Conservation (phyloP, 225 moss, liverwort and hornwort species). For the Pseudoscleropodium purum region DNA sequence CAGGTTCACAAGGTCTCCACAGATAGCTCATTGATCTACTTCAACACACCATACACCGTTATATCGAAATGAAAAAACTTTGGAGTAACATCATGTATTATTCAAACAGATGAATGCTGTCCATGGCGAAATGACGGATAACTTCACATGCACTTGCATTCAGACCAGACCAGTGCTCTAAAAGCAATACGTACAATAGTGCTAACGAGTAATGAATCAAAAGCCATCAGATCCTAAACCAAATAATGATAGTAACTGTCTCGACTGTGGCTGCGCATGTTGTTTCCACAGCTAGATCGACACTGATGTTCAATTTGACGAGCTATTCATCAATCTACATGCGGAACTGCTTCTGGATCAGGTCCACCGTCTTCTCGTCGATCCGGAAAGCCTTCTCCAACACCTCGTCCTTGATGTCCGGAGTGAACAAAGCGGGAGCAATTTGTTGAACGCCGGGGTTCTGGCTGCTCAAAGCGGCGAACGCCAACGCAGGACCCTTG, state of each 20-base stretch:
- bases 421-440: neutral
- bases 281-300: neutral
- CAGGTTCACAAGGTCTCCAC: neutral
- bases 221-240: neutral
- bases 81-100: neutral
- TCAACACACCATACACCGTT: neutral
- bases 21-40: neutral
- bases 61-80: neutral
- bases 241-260: neutral
- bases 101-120: neutral
- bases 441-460: neutral
- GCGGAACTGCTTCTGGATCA: neutral
- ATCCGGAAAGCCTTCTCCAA: neutral
- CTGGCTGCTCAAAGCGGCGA: neutral
- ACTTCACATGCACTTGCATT: neutral
- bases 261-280: neutral
- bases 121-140: neutral
- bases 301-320: neutral
- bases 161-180: neutral
- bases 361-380: neutral
- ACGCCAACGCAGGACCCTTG: neutral
- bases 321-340: neutral
- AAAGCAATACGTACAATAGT: neutral
- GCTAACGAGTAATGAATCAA: neutral
- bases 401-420: neutral